Evolutionary conservation across 2,329 filamentous ascomycete genomes (phyloP), one percentile per base, ranked within the genome.

Genomic region (Septoria petroselini): DNA sequence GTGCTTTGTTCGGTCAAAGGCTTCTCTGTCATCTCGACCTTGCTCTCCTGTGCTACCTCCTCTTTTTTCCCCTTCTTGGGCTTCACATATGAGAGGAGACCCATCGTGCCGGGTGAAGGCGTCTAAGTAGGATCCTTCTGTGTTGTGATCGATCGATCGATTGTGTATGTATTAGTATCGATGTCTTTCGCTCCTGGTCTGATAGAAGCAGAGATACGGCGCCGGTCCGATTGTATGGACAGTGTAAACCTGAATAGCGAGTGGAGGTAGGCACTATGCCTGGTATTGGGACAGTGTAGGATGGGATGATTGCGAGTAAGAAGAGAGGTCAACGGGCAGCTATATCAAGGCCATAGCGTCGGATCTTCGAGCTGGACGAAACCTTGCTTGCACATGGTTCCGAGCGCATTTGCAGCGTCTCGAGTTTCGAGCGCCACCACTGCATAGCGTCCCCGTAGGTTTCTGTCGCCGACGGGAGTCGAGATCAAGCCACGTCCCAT

Each of bases 31-130:
- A 52, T 57, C 43, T 60, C 58, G 9, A 37, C 40, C 29, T 54
- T 42, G 19, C 50, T n/a, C 25, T 50, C 41, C 33, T 47, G 23
- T 27, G 23, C 23, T 27, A 9, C 30, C 37, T 44, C 51, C 15
- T 58, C 50, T 33, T 53, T 42, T 38, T 47, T 50, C 45, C 35
- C 48, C 48, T 53, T 55, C 50, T 52, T 55, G 41, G 56, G 57
- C 51, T 57, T 57, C 19, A 61, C 40, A 31, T 61, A 61, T 3
- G 57, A 59, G n/a, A 59, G 48, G 11, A 61, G 48, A 44, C 59
- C 59, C 59, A 61, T 61, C 33, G 31, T 33, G 34, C 31, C 40
- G 29, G 34, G 19, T 9, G 34, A 37, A 18, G 38, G 18, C 42
- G 19, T 17, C 42, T 37, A 27, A 40, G 44, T 35, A 27, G 37